Base-by-base conservation (phyloP, 805 yeast species). In the Candida jianshihensis region DNA sequence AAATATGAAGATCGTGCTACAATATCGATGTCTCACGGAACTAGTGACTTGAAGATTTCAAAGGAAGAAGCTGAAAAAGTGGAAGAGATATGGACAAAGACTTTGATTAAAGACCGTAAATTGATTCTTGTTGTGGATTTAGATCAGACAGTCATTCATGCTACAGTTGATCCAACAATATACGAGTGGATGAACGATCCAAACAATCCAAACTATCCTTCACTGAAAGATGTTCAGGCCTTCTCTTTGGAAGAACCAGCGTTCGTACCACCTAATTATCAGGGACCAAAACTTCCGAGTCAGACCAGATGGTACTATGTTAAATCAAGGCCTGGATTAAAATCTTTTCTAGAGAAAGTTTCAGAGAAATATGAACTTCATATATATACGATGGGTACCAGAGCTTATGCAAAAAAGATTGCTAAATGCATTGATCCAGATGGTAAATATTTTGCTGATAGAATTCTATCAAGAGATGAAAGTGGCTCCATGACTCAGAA, bases 371-470 rank as follows among this genome's bases (percentile, higher is more conserved):
- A 82, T 56, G 97, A 92, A 60, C 64, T 92, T 68, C 98, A 92
- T 54, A 85, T 92, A 27, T 92, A 92, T 58, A 92, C 98, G 5
- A 92, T 92, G 98, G 98, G 97, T 8, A 92, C 98, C 5, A 68
- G 96, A 46, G 80, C 90, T 20, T 92, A 92, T 59, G 98, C 98
- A 0, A 69, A 77, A 33, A 83, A 87, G 19, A 85, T 92, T 44
- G 94, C 97, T 22, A 76, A 78, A 39, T 81, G 92, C 25, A 87
- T 92, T 32, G 98, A 92, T 55, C 98, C 98, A 0, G 76, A 73
- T 14, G 95, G 94, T 2, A 66, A 69, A 38, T 81, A 76, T 49
- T 92, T 92, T 61, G 96, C 94, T 6, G 96, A 89, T 54, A 65
- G 98, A 38, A 89, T 92, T 6, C 68, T 92, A 31, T 81, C 95